Base-by-base conservation (phyloP, 1,284 basidiomycete species). In the Heterobasidion parviporum region DNA sequence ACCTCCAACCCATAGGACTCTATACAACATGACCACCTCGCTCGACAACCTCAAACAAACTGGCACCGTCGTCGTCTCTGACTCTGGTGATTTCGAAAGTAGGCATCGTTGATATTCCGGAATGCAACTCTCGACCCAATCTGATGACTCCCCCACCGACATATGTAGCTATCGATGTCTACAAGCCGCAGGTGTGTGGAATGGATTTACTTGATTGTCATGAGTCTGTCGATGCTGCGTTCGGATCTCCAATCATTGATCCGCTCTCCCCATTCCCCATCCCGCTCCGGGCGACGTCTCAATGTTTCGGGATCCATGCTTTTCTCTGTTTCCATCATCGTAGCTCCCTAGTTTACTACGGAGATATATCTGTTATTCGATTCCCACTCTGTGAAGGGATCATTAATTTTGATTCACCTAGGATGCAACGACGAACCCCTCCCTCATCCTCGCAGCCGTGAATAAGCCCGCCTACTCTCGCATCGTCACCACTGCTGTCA, bases 351-450 rank as follows among this genome's bases (percentile, higher is more conserved):
- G 4, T 6, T 26, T 26, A 5, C 26, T 26, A 6, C 6, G 26
- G 26, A 5, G 26, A 26, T 26, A 26, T 26, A 4, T 26, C 26
- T 26, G 26, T 26, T 26, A 1, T 26, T 26, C 6, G 5, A 26
- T 26, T 26, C 26, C 4, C 26, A 26, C 26, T 26, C 26, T 26
- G 26, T 6, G 26, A 26, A 26, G 26, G 26, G 6, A 26, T 26
- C 26, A 5, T 6, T 26, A 26, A 26, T 10, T 7, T 5, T 20
- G 16, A 35, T 54, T 16, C 16, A 6, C 18, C 45, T 64, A 90
- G 83, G 88, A 91, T 75, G 94, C 94, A 16, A 98, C 94, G 54
- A 98, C 94, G 63, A 98, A 98, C 79, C 94, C 94, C 34, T 94
- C 91, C 52, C 74, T 92, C 69, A 92, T 96, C 74, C 81, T 99